Evolutionary conservation across 345 rosid genomes (phyloP).

Genomic region (Diplotaxis tenuifolia): DNA sequence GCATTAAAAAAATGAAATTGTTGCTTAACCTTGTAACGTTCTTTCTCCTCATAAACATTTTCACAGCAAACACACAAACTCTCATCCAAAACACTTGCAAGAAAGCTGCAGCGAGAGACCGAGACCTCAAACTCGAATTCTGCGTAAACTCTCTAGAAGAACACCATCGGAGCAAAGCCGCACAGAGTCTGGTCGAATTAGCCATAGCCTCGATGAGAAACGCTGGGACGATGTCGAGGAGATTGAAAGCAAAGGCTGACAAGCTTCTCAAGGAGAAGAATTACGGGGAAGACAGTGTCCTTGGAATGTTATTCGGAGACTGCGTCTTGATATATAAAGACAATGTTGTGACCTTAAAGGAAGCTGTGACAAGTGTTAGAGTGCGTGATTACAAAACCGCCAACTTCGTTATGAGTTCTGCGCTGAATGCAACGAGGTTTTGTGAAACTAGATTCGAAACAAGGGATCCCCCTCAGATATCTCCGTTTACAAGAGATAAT

Average conservation of each 20-base stretch:
- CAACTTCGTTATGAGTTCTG: not conserved
- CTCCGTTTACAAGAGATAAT: not conserved
- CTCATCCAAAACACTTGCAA: not conserved
- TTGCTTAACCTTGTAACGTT: not conserved
- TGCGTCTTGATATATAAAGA: not conserved
- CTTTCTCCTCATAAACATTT: not conserved
- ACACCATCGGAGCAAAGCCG: not conserved
- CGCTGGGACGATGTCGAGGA: not conserved
- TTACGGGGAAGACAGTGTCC: not conserved
- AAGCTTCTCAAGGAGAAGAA: not conserved
- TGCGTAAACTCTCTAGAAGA: not conserved
- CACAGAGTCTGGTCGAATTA: not conserved
- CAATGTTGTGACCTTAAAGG: not conserved
- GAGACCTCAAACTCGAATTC: not conserved
- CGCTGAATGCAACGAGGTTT: not conserved
- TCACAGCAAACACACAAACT: not conserved
- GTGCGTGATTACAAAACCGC: not conserved
- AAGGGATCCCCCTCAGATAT: not conserved
- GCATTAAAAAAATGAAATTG: not conserved
- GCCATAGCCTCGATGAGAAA: not conserved
- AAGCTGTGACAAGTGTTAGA: not conserved
- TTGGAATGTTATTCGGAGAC: not conserved
- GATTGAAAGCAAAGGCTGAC: not conserved
- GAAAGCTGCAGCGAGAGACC: not conserved
- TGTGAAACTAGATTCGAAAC: not conserved